Percentiles rank a stretch among this genome's conserved stretches.
Evolutionary conservation across 768 basidiomycete genomes (phyloP).

Genomic region (Pulveroboletus sp.): DNA sequence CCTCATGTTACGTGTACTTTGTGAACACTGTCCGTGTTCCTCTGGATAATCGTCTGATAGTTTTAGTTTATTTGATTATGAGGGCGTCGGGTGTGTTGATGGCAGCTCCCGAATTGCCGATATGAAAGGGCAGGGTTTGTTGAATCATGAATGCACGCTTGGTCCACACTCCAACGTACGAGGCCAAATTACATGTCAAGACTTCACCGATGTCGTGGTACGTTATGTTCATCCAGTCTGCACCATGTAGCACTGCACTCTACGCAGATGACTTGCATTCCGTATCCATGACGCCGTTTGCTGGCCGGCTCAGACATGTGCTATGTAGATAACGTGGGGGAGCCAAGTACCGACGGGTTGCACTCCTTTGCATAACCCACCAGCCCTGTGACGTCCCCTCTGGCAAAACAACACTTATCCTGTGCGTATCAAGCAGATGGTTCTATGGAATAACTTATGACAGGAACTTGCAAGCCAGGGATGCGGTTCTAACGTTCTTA

Average conservation of each 20-base stretch:
- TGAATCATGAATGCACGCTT: background rate
- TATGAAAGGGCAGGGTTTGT: background rate
- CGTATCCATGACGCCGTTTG: background rate
- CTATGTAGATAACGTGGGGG: background rate
- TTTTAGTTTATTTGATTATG: background rate
- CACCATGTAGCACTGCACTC: conserved; percentile 6
- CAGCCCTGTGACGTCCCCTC: background rate
- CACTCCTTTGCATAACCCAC: background rate
- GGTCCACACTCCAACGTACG: background rate
- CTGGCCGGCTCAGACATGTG: conserved; percentile 20
- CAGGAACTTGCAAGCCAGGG: background rate
- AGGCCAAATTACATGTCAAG: conserved; percentile 20
- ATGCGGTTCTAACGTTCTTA: background rate
- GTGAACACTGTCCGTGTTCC: conserved; percentile 10
- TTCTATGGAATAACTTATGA: background rate
- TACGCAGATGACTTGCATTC: background rate
- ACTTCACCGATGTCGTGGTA: too few species aligned
- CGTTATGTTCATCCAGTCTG: conserved; percentile 25
- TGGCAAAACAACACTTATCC: conserved; percentile 2
- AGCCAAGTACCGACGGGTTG: background rate
- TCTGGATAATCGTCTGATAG: background rate
- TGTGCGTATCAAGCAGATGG: background rate
- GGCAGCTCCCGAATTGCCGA: too few species aligned
- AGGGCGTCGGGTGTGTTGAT: background rate
- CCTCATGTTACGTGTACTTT: conserved; percentile 16